Conservation (phyloP, 2,329 filamentous ascomycete genomes). For the Cladophialophora immunda region DNA sequence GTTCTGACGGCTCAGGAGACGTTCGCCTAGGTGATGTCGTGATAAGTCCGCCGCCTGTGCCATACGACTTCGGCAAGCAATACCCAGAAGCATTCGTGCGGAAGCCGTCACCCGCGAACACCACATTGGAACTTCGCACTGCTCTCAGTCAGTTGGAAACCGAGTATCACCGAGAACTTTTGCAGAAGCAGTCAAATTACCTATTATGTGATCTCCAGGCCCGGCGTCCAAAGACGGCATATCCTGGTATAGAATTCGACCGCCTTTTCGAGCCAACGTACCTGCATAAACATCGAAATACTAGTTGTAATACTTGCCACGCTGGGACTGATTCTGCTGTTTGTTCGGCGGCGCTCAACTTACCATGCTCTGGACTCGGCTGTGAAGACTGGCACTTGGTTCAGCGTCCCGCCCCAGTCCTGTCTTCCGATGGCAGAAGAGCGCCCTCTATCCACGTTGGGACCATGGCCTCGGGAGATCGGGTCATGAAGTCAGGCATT, state of each 20-base stretch:
- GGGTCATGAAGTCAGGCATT: conserved; percentile 51
- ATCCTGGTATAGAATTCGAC: conserved; percentile 7
- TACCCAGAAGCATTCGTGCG: conserved; percentile 39
- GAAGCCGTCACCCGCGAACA: conserved; percentile 38
- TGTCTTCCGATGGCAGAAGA: conserved; percentile 22
- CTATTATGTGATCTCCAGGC: background rate
- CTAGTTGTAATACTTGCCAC: conserved; percentile 8
- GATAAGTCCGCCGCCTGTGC: conserved; percentile 42
- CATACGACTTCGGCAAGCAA: conserved; percentile 45
- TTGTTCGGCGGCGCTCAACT: background rate
- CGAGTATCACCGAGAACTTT: background rate
- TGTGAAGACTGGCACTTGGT: conserved; percentile 33
- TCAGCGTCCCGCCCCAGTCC: conserved; percentile 29
- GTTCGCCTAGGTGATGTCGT: conserved; percentile 4
- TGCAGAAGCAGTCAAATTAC: background rate
- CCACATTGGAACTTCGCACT: conserved; percentile 38
- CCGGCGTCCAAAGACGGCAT: background rate
- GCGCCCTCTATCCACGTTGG: conserved; percentile 50
- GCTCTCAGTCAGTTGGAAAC: conserved; percentile 37
- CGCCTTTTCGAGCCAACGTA: conserved; percentile 3
- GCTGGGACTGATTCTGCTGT: too few species aligned
- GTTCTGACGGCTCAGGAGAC: conserved; percentile 25
- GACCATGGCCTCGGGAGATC: conserved; percentile 50
- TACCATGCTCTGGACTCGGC: conserved; percentile 11
- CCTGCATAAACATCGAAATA: conserved; percentile 11